Conservation (phyloP, 495 filamentous ascomycete species). For the Podospora tetraspora region DNA sequence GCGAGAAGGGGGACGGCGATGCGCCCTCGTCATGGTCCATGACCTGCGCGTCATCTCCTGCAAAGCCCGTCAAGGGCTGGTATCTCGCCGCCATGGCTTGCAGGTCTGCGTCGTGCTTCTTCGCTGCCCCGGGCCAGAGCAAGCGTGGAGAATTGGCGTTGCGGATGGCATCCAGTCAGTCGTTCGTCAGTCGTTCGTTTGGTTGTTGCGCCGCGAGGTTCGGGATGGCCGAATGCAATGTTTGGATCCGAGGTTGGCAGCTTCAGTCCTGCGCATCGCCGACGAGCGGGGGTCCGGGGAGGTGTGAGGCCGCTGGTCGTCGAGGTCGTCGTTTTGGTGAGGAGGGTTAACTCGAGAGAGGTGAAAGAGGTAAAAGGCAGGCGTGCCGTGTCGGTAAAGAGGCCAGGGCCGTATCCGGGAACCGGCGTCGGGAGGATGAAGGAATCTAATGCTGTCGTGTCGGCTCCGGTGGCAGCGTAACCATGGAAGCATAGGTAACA, state of each 20-base stretch:
- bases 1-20: slow-evolving; percentile 16
- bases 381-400: not conserved
- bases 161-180: not conserved
- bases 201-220: not conserved
- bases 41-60: slow-evolving; percentile 9
- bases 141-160: not conserved
- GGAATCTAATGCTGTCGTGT: not conserved
- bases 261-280: not conserved
- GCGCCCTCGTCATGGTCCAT: not conserved
- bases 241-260: not conserved
- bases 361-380: not conserved
- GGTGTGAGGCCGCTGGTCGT: not conserved
- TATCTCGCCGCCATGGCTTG: slow-evolving; percentile 11
- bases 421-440: not conserved
- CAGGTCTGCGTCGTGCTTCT: not conserved
- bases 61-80: slow-evolving; percentile 3
- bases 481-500: not conserved
- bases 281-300: not conserved
- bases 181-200: not conserved
- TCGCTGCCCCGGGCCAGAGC: not conserved
- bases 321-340: not conserved
- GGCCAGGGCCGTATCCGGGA: not conserved
- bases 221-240: not conserved
- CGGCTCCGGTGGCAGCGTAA: not conserved
- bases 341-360: not conserved